Conservation (phyloP, 1,284 basidiomycete species). For the Cryptococcus hybrid region DNA sequence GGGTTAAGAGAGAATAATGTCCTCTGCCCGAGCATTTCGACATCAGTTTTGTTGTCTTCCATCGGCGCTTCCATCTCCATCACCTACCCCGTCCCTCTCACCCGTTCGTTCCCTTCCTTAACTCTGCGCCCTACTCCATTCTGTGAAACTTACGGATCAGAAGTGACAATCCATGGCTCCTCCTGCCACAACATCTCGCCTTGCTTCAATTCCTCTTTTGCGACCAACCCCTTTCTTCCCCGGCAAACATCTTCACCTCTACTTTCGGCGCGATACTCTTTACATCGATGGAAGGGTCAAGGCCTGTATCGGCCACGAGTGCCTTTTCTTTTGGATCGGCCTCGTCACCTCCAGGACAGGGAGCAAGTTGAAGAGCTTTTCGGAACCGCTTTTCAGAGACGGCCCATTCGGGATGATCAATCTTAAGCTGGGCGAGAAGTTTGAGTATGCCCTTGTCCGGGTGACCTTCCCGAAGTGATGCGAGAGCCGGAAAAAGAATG, state of each 20-base stretch:
- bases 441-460: slow-evolving; percentile 68
- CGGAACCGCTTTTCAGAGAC: slow-evolving; percentile 77
- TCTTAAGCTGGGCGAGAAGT: slow-evolving; percentile 63
- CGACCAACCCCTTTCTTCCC: slow-evolving; percentile 77
- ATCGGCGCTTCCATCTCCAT: neutral
- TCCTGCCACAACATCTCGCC: slow-evolving; percentile 82
- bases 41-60: neutral
- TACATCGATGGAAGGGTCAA: slow-evolving; percentile 66
- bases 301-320: slow-evolving; percentile 60
- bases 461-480: slow-evolving; percentile 55
- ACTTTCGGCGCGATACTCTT: slow-evolving; percentile 63
- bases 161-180: slow-evolving; percentile 51
- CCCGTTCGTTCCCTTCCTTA: too few relatives aligned
- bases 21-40: slow-evolving; percentile 12
- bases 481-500: slow-evolving; percentile 53
- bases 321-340: slow-evolving; percentile 23
- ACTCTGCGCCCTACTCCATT: neutral
- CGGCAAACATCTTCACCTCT: slow-evolving; percentile 66
- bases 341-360: slow-evolving; percentile 24
- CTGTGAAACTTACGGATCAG: slow-evolving; percentile 38
- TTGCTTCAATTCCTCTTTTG: slow-evolving; percentile 62
- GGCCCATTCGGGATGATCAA: slow-evolving; percentile 63
- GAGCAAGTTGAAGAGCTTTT: slow-evolving; percentile 55
- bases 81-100: too few relatives aligned
- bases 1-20: slow-evolving; percentile 20